Conservation (phyloP, 1,284 basidiomycete genomes). For the Heterobasidion parviporum region DNA sequence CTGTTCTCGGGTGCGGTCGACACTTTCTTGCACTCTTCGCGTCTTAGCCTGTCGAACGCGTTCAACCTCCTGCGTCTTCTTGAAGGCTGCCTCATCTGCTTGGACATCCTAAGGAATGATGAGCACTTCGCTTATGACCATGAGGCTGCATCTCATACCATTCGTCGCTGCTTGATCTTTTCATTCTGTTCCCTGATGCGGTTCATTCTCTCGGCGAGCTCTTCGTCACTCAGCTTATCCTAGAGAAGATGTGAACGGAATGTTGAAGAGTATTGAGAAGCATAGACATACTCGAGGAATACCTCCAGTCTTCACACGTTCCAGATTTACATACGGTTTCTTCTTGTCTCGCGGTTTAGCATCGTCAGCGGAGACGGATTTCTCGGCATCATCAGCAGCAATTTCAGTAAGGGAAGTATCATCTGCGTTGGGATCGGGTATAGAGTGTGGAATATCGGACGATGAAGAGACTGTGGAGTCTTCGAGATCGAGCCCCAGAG, state of each 20-base stretch:
- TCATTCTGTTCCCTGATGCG: conserved; percentile 72
- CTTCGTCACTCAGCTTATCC: conserved; percentile 71
- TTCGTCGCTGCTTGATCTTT: conserved; percentile 69
- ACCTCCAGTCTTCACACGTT: conserved; percentile 76
- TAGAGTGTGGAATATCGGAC: neutral
- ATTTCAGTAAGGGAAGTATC: neutral
- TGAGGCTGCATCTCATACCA: conserved; percentile 32
- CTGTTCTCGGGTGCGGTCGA: conserved; percentile 64
- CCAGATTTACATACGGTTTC: conserved; percentile 62
- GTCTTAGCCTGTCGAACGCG: conserved; percentile 43
- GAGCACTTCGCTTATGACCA: conserved; percentile 2
- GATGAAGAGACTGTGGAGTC: conserved; percentile 23
- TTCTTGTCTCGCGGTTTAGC: conserved; percentile 19
- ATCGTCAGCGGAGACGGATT: conserved; percentile 1
- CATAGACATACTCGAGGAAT: conserved; percentile 47
- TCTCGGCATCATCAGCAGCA: neutral
- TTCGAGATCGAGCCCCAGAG: conserved; percentile 61
- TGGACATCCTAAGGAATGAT: conserved; percentile 48
- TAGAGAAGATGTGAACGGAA: conserved; percentile 18
- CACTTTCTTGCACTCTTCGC: conserved; percentile 56
- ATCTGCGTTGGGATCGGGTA: neutral
- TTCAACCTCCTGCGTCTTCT: conserved; percentile 54
- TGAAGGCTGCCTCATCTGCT: conserved; percentile 72
- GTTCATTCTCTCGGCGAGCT: conserved; percentile 62
- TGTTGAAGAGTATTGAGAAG: neutral